A percentile compares a stretch with the other conserved stretches of the same genome.
phyloP scores from a whole-genome alignment of 306 rosid genomes.

The Lagenaria siceraria region DNA sequence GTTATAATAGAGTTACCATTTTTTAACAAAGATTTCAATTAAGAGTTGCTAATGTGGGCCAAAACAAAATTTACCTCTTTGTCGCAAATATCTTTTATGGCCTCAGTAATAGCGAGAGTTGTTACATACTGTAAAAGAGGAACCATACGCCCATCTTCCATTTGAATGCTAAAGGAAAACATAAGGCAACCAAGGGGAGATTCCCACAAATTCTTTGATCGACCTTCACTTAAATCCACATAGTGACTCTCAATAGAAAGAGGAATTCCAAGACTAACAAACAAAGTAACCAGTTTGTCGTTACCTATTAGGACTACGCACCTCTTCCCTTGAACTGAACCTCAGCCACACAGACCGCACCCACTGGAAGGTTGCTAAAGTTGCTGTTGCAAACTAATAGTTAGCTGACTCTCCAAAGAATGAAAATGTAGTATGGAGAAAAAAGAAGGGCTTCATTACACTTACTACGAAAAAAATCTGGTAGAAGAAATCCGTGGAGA shows the following conservation, averaged over 20 bases:
- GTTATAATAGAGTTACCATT: not conserved
- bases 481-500: conserved; percentile 69
- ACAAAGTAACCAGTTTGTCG: not conserved
- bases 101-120: conserved; percentile 78
- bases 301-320: conserved; percentile 15
- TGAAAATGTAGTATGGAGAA: not conserved
- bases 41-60: not conserved
- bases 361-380: conserved; percentile 68
- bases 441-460: not conserved
- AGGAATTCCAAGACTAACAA: not conserved
- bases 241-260: conserved; percentile 4
- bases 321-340: conserved; percentile 88
- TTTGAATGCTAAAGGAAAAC: conserved; percentile 75
- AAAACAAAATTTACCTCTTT: conserved; percentile 29
- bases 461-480: conserved; percentile 67
- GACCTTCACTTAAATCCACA: conserved; percentile 34
- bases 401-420: not conserved
- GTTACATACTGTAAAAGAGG: conserved; percentile 80
- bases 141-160: conserved; percentile 75
- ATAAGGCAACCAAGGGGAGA: conserved; percentile 81
- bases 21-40: not conserved
- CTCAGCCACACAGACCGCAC: conserved; percentile 79
- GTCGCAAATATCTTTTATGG: conserved; percentile 69
- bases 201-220: conserved; percentile 87
- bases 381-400: conserved; percentile 43